Evolutionary conservation across 2,329 filamentous ascomycete species (phyloP).

Genomic region (Aspergillus awamori): DNA sequence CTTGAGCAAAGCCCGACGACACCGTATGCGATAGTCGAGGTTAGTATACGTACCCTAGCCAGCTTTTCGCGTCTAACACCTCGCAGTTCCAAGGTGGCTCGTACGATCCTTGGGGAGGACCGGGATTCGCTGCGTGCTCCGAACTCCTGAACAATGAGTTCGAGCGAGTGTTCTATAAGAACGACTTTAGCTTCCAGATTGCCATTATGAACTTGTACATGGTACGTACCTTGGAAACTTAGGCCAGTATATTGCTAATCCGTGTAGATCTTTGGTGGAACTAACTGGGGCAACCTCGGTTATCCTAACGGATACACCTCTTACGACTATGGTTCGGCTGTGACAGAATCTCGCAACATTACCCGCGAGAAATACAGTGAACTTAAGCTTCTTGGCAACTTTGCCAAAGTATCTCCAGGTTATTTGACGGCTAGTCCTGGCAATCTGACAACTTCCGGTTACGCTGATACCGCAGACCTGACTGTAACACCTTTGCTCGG

Average conservation of each 20-base stretch:
- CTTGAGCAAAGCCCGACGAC: conserved; percentile 65
- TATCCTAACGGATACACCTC: conserved; percentile 67
- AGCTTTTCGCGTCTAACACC: conserved; percentile 8
- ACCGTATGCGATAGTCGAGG: conserved; percentile 66
- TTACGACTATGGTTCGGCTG: conserved; percentile 65
- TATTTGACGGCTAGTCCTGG: conserved; percentile 65
- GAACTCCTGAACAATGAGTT: conserved; percentile 72
- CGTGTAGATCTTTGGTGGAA: conserved; percentile 68
- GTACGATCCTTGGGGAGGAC: conserved; percentile 75
- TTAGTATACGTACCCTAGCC: conserved; percentile 21
- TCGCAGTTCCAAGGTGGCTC: conserved; percentile 68
- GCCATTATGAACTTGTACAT: conserved; percentile 76
- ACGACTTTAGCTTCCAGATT: conserved; percentile 66
- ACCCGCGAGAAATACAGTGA: conserved; percentile 77
- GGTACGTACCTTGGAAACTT: conserved; percentile 47
- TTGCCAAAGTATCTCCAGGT: conserved; percentile 70
- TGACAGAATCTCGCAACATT: conserved; percentile 70
- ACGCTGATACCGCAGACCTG: conserved; percentile 57
- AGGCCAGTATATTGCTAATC: background rate
- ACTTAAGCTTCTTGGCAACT: conserved; percentile 74
- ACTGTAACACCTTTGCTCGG: conserved; percentile 65
- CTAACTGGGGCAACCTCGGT: conserved; percentile 81
- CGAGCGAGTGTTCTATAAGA: conserved; percentile 78
- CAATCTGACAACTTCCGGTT: conserved; percentile 42
- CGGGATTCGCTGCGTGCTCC: conserved; percentile 68